Percentiles rank a stretch among this genome's conserved stretches.
These are phyloP conservation scores for Ophiostoma novo-ulmi DNA, from an alignment of 2,329 filamentous ascomycete genomes.

Conservation along the genomic window DNA sequence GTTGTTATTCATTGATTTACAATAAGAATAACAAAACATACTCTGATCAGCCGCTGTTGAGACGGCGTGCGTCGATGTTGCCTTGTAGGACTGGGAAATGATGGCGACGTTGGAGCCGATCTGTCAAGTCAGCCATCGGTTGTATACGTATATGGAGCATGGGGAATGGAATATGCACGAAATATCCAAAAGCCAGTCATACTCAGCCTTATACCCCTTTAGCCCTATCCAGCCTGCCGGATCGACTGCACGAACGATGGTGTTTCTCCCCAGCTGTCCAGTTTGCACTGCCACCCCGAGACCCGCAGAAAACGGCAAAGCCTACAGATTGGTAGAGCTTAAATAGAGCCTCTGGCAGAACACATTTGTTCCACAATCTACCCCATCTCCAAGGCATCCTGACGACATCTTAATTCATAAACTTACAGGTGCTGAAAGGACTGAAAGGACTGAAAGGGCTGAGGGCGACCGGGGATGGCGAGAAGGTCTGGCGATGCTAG, in stretches of 20 bases:
- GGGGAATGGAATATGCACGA: background rate
- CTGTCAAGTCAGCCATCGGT: conserved; percentile 31
- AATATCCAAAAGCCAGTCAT: background rate
- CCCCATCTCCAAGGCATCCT: background rate
- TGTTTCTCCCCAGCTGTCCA: background rate
- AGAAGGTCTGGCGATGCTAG: background rate
- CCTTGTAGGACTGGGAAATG: conserved; percentile 50
- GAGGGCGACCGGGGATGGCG: background rate
- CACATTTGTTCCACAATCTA: no score
- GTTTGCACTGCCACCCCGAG: conserved; percentile 12
- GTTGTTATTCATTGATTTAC: background rate
- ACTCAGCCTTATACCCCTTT: background rate
- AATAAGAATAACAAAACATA: conserved; percentile 31
- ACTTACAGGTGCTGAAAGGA: background rate
- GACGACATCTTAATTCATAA: background rate
- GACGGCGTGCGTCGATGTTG: conserved; percentile 56
- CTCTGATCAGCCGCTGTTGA: conserved; percentile 55
- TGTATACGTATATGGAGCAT: background rate
- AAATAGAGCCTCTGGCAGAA: background rate
- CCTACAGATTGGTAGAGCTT: background rate
- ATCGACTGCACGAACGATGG: background rate
- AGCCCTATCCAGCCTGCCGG: background rate
- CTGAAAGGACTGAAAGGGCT: background rate
- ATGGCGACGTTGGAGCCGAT: conserved; percentile 40
- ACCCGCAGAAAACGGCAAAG: conserved; percentile 7